Evolutionary conservation across 148 eudicot species (phyloP), one percentile per base, ranked within the genome.

Genomic region (Camellia sinensis): DNA sequence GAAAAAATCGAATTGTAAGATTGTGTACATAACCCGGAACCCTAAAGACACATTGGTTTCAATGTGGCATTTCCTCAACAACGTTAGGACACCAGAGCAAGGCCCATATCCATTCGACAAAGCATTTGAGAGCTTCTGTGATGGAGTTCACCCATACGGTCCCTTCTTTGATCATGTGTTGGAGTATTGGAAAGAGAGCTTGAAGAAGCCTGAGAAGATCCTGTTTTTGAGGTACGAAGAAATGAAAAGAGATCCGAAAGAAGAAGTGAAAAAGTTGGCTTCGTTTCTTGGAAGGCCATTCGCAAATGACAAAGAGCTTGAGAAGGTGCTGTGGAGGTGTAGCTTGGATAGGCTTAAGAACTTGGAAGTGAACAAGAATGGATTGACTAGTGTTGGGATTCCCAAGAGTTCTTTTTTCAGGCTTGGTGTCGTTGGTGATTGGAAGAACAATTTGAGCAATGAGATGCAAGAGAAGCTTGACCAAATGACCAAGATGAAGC

Each of bases 201-300:
- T 6, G 5, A 53, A 83, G 54, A 83, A 67, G 82, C 82, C 85
- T 41, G 67, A 59, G 22, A 79, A 73, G 29, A 67, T 83, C 19
- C 53, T 83, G 73, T 79, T 83, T 41, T 52, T 83, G 50, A 83
- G 40, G 41, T 83, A 83, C 61, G 82, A 83, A 52, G 85, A 83
- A 18, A 10, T 83, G 68, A 66, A 67, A 50, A 83, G 70, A 19
- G 70, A 83, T 43, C 78, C 85, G 1, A 74, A 60, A 37, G 79
- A 66, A 6, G 44, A 83, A 41, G 80, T 83, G 74, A 56, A 43
- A 44, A 69, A 46, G 22, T 68, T 83, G 1, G 85, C 76, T 1
- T 65, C 56, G 29, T 83, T 83, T 56, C 66, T 83, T 71, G 85
- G 82, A 46, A 74, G 67, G 67, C 75, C 79, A 6, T 83, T 79